Conservation (phyloP, 495 filamentous ascomycete species). For the Xeromyces bisporus region DNA sequence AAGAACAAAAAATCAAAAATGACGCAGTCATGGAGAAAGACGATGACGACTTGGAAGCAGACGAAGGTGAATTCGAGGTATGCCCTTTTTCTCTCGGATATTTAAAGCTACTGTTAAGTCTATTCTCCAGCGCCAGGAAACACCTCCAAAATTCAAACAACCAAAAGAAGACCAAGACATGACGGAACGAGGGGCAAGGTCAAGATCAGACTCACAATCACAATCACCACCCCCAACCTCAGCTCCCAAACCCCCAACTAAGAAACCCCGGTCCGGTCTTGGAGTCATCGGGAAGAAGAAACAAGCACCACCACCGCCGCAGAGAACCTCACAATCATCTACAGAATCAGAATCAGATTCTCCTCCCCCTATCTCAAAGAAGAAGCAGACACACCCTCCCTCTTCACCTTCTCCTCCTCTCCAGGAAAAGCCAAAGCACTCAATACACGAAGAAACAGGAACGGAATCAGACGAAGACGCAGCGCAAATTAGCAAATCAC, state of each 20-base stretch:
- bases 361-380: too few relatives aligned
- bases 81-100: neutral
- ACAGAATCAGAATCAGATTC: neutral
- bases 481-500: neutral
- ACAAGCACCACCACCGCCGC: too few relatives aligned
- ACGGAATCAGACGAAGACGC: neutral
- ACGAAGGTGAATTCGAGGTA: slow-evolving; percentile 25
- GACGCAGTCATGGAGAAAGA: neutral
- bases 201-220: neutral
- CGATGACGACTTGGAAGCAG: slow-evolving; percentile 3
- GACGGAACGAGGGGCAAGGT: neutral
- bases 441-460: neutral
- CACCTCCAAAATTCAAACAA: slow-evolving; percentile 15
- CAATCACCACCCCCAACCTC: slow-evolving; percentile 1
- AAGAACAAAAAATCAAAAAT: neutral
- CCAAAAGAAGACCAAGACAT: slow-evolving; percentile 1
- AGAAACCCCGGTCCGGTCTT: slow-evolving; percentile 6
- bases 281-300: slow-evolving; percentile 9
- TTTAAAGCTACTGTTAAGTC: slow-evolving; percentile 2
- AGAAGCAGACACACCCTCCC: neutral
- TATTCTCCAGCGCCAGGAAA: slow-evolving; percentile 20
- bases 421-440: neutral
- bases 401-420: neutral
- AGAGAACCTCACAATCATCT: too few relatives aligned
- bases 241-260: slow-evolving; percentile 4